Percentiles rank a stretch among this genome's conserved stretches.
Conservation (phyloP, 371 early-diverging fungal genomes). For the Actinomortierella ambigua region DNA sequence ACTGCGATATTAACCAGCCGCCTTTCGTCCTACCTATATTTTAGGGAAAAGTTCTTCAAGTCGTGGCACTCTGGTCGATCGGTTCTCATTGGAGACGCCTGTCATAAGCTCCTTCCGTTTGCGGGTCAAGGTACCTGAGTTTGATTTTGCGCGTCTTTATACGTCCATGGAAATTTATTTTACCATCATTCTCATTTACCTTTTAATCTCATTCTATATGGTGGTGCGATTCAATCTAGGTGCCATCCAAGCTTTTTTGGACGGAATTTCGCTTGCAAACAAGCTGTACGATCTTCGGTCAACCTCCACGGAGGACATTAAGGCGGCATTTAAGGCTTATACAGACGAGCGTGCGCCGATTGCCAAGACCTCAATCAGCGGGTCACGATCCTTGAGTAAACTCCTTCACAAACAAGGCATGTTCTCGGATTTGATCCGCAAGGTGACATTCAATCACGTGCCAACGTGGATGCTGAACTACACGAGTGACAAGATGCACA, state of each 20-base stretch:
- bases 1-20: no score
- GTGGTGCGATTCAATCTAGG: no score
- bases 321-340: slow-evolving; percentile 28
- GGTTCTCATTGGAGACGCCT: slow-evolving; percentile 42
- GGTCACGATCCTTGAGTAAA: slow-evolving; percentile 26
- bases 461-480: slow-evolving; percentile 25
- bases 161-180: no score
- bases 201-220: no score
- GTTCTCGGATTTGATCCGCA: slow-evolving; percentile 25
- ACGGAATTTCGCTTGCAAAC: slow-evolving; percentile 30
- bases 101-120: slow-evolving; percentile 37
- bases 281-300: slow-evolving; percentile 31
- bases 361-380: slow-evolving; percentile 13
- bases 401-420: slow-evolving; percentile 15
- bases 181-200: no score
- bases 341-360: slow-evolving; percentile 17
- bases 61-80: slow-evolving; percentile 36
- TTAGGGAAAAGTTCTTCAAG: slow-evolving; percentile 27
- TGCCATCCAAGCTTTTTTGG: slow-evolving; percentile 33
- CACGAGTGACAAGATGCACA: slow-evolving; percentile 25
- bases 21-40: no score
- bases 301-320: slow-evolving; percentile 17
- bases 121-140: slow-evolving; percentile 32
- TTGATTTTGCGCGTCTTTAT: no score
- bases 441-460: slow-evolving; percentile 28